These are phyloP conservation scores for Lachnum nothofagi DNA, from an alignment of 2,329 filamentous ascomycete species.

Conservation along the genomic window DNA sequence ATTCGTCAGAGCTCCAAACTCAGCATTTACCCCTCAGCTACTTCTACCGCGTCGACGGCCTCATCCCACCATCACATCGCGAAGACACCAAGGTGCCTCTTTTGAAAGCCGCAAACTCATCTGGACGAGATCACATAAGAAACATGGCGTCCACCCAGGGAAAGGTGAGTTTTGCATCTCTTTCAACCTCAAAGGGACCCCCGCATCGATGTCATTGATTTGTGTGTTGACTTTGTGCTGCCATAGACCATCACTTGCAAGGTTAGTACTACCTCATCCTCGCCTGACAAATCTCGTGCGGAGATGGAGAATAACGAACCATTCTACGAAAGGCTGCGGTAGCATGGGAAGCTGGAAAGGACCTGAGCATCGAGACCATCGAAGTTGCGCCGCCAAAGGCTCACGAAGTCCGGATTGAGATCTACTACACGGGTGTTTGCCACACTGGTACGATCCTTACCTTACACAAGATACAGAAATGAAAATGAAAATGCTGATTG, in stretches of 20 bases:
- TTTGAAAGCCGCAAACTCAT: no score
- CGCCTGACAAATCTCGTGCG: not conserved
- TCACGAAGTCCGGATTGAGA: constrained; percentile 92
- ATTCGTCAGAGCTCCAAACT: not conserved
- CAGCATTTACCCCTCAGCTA: not conserved
- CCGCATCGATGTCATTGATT: no score
- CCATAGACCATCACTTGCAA: constrained; percentile 33
- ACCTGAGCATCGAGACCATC: constrained; percentile 82
- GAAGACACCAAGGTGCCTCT: not conserved
- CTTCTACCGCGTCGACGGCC: not conserved
- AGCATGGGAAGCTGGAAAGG: constrained; percentile 93
- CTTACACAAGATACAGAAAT: not conserved
- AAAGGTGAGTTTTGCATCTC: constrained; percentile 12
- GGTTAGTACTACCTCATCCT: constrained; percentile 21
- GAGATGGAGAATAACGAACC: constrained; percentile 8
- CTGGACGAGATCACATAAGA: no score
- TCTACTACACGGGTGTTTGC: constrained; percentile 97
- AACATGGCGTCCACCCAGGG: constrained; percentile 1
- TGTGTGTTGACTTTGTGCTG: no score
- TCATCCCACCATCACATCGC: not conserved
- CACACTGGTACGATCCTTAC: constrained; percentile 68
- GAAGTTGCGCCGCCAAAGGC: constrained; percentile 86
- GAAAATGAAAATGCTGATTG: constrained; percentile 10
- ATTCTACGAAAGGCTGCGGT: constrained; percentile 65
- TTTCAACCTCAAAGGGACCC: no score